Evolutionary conservation across 2,329 filamentous ascomycete genomes (phyloP).

Genomic region (Ophiocordyceps australis): DNA sequence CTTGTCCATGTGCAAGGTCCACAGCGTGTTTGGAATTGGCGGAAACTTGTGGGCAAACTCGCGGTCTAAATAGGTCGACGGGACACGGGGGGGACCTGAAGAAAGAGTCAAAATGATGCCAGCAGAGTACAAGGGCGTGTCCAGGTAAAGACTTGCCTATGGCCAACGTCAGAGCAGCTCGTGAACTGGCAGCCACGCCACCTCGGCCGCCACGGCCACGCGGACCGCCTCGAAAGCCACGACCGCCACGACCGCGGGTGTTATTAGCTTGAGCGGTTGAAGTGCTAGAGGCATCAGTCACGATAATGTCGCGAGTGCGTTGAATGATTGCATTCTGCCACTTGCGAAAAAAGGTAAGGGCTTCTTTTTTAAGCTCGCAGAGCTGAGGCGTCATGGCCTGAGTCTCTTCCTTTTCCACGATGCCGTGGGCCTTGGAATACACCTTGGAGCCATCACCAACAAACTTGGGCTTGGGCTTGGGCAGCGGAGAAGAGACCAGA

Average conservation of each 20-base stretch:
- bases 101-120: no score
- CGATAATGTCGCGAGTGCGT: constrained; percentile 50
- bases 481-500: no score
- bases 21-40: constrained; percentile 41
- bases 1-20: constrained; percentile 38
- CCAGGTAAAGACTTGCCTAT: no score
- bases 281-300: constrained; percentile 27
- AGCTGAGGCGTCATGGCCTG: constrained; percentile 25
- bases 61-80: constrained; percentile 24
- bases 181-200: no score
- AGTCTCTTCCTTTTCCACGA: constrained; percentile 13
- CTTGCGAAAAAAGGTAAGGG: constrained; percentile 55
- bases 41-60: constrained; percentile 32
- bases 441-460: constrained; percentile 4
- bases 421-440: constrained; percentile 10
- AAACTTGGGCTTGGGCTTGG: constrained; percentile 1
- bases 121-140: no score
- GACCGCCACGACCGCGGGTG: constrained; percentile 17
- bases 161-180: constrained; percentile 9
- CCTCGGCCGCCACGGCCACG: constrained; percentile 13
- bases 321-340: constrained; percentile 59
- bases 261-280: constrained; percentile 6
- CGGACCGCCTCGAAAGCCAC: constrained; percentile 4
- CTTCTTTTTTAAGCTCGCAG: constrained; percentile 49
- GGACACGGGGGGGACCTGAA: constrained; percentile 19